Percentiles rank a stretch among this genome's conserved stretches.
phyloP scores from a whole-genome alignment of 176 grass and related monocot species.

The Otatea glauca region DNA sequence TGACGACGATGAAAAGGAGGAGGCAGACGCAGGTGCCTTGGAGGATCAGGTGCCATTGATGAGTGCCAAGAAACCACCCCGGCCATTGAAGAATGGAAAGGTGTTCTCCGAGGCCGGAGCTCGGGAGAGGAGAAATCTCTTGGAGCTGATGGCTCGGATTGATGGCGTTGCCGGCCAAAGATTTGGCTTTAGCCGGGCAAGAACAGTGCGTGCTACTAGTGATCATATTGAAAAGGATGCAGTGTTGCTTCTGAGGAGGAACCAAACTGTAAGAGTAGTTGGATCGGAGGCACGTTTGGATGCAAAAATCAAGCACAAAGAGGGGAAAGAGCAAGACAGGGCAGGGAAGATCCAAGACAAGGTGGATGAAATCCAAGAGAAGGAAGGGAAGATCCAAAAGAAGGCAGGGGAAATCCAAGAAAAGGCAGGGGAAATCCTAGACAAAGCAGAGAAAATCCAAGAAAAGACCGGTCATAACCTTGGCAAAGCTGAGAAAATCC shows the following conservation, averaged over 20 bases:
- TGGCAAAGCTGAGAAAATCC: no score
- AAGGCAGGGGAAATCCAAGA: neutral
- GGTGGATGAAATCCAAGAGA: neutral
- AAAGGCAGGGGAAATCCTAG: neutral
- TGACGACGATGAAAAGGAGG: conserved; percentile 55
- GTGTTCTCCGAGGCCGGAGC: conserved; percentile 58
- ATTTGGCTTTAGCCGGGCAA: conserved; percentile 52
- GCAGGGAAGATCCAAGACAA: conserved; percentile 27
- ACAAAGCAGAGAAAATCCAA: conserved; percentile 23
- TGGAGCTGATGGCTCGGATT: conserved; percentile 85
- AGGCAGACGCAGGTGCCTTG: conserved; percentile 25
- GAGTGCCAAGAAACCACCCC: conserved; percentile 60
- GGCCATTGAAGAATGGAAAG: conserved; percentile 53
- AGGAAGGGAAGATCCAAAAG: conserved; percentile 24
- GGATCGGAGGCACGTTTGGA: conserved; percentile 44
- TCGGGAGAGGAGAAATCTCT: conserved; percentile 73
- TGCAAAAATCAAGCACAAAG: conserved; percentile 44
- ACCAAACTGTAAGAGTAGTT: conserved; percentile 57
- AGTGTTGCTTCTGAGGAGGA: conserved; percentile 51
- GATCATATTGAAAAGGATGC: conserved; percentile 55
- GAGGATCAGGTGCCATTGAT: conserved; percentile 56
- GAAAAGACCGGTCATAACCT: no score
- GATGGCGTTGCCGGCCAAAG: conserved; percentile 58
- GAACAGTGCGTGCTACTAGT: conserved; percentile 40
- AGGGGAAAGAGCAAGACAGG: conserved; percentile 27